Evolutionary conservation across 768 basidiomycete genomes (phyloP).

Genomic region (Macrolepiota albuminosa): DNA sequence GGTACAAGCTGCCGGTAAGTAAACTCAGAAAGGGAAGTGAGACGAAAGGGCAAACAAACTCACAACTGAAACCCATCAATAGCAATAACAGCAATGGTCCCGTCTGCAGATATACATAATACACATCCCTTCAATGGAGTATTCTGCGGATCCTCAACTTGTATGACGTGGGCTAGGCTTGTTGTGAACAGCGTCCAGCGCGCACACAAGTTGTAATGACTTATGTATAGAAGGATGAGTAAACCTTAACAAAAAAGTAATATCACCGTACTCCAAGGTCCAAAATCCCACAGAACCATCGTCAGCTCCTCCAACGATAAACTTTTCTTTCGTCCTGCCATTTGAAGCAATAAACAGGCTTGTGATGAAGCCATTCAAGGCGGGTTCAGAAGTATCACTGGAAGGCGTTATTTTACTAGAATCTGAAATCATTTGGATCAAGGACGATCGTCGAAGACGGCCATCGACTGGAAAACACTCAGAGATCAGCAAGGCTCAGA

Average conservation of each 20-base stretch:
- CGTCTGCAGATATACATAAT: slow-evolving; percentile 71
- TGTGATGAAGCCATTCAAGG: slow-evolving; percentile 45
- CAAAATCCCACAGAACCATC: slow-evolving; percentile 79
- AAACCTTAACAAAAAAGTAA: neutral
- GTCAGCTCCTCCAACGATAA: slow-evolving; percentile 70
- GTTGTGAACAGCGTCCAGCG: slow-evolving; percentile 72
- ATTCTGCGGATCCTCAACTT: slow-evolving; percentile 44
- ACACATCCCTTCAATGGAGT: slow-evolving; percentile 63
- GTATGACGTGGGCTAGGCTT: slow-evolving; percentile 55
- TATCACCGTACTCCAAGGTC: slow-evolving; percentile 50
- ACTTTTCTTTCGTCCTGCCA: slow-evolving; percentile 51
- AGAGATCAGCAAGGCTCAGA: slow-evolving; percentile 5
- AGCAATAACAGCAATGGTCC: slow-evolving; percentile 77
- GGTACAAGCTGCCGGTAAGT: slow-evolving; percentile 49
- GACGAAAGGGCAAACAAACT: slow-evolving; percentile 20
- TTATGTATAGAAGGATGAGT: slow-evolving; percentile 20
- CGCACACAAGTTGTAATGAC: slow-evolving; percentile 60
- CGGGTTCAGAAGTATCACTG: slow-evolving; percentile 36
- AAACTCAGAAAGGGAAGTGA: neutral
- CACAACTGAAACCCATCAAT: slow-evolving; percentile 78
- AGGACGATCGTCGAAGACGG: slow-evolving; percentile 38
- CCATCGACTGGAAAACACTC: slow-evolving; percentile 43
- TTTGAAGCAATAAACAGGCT: slow-evolving; percentile 54
- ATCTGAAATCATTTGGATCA: slow-evolving; percentile 32
- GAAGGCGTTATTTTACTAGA: slow-evolving; percentile 20